These are phyloP conservation scores for Aschersonia sp. DNA, from an alignment of 2,329 filamentous ascomycete species.

Conservation along the genomic window DNA sequence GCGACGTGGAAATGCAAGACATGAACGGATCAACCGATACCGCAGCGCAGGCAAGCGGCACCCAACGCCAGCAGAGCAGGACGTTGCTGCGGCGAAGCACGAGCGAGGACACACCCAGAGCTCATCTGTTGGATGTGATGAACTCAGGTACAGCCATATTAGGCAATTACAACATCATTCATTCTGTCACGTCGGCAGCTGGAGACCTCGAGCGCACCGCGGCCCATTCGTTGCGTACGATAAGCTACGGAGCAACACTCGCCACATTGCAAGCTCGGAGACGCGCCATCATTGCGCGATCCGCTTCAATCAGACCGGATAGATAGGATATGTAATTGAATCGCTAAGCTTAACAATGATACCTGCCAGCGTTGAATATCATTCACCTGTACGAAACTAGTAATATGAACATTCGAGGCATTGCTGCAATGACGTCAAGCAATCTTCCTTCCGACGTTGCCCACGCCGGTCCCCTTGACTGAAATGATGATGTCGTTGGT, in stretches of 20 bases:
- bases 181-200: conserved; percentile 31
- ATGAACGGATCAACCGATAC: conserved; percentile 8
- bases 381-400: no score
- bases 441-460: conserved; percentile 89
- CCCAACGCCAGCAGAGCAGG: conserved; percentile 12
- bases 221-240: conserved; percentile 35
- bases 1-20: conserved; percentile 31
- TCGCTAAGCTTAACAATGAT: no score
- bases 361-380: no score
- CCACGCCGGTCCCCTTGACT: conserved; percentile 83
- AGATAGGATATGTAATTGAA: conserved; percentile 5
- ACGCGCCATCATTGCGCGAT: conserved; percentile 19
- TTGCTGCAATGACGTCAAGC: conserved; percentile 13
- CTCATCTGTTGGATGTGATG: conserved; percentile 31
- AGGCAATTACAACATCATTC: conserved; percentile 36
- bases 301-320: conserved; percentile 5
- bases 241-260: conserved; percentile 38
- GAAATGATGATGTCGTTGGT: conserved; percentile 69
- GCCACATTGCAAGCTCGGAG: conserved; percentile 33
- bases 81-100: conserved; percentile 11
- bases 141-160: conserved; percentile 40
- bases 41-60: conserved; percentile 10
- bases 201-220: conserved; percentile 30
- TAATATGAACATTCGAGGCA: no score
- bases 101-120: conserved; percentile 16